phyloP scores from a whole-genome alignment of 257 asterid species.

The Leptodermis oblonga region DNA sequence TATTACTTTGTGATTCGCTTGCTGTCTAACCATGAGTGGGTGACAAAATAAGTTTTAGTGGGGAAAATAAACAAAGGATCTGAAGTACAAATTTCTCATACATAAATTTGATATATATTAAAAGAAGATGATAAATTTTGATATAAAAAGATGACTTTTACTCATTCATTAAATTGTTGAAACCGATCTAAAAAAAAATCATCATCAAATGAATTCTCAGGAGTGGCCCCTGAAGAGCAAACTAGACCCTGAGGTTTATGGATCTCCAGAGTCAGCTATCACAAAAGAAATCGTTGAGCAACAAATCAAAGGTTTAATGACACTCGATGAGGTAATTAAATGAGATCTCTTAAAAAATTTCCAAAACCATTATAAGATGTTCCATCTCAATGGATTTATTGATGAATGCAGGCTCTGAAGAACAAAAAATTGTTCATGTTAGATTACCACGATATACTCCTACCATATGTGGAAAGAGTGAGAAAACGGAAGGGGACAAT shows the following conservation, averaged over 20 bases:
- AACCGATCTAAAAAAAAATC: neutral
- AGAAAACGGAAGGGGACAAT: constrained; percentile 50
- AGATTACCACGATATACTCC: constrained; percentile 64
- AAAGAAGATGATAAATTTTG: too few relatives aligned
- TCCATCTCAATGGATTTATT: neutral
- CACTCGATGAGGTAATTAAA: constrained; percentile 56
- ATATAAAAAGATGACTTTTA: too few relatives aligned
- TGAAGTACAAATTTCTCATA: too few relatives aligned
- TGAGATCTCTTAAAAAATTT: neutral
- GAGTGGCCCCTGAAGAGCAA: constrained; percentile 80
- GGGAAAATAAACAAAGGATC: too few relatives aligned
- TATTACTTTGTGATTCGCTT: too few relatives aligned
- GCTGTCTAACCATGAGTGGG: too few relatives aligned
- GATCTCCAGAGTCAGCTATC: constrained; percentile 69
- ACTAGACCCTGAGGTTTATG: constrained; percentile 64
- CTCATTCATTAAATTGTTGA: neutral
- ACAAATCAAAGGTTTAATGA: constrained; percentile 41
- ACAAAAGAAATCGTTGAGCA: constrained; percentile 45
- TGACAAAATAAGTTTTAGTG: too few relatives aligned
- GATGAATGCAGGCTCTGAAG: constrained; percentile 46
- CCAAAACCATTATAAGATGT: neutral
- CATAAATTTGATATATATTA: too few relatives aligned
- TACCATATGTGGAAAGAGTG: constrained; percentile 67
- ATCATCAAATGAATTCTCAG: constrained; percentile 22
- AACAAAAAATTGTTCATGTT: constrained; percentile 60